Conservation (phyloP, 2,329 filamentous ascomycete species). For the Leptographium galeiforme region DNA sequence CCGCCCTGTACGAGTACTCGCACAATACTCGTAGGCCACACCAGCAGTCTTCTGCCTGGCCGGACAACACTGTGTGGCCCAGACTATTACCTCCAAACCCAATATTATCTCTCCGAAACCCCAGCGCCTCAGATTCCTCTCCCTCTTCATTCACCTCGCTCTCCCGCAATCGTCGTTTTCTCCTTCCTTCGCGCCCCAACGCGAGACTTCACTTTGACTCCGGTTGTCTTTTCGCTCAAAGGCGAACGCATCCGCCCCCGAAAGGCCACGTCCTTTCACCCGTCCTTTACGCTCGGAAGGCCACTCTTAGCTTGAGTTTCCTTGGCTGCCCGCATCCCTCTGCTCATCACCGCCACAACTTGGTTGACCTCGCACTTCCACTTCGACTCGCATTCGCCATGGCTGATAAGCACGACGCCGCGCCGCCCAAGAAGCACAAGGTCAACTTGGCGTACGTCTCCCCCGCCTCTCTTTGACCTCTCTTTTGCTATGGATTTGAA, state of each 20-base stretch:
- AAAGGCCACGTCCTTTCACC: background rate
- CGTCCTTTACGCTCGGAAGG: background rate
- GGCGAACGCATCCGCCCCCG: background rate
- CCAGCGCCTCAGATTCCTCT: background rate
- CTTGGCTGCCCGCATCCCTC: background rate
- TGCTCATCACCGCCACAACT: background rate
- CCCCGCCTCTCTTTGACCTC: background rate
- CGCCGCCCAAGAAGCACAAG: slow-evolving; percentile 42
- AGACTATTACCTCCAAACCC: background rate
- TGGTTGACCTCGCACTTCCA: background rate
- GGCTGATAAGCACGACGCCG: slow-evolving; percentile 40
- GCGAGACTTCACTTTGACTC: background rate
- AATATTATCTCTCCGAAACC: background rate
- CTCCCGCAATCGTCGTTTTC: background rate
- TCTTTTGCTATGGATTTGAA: background rate
- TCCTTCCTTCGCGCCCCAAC: background rate
- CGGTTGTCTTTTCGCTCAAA: background rate
- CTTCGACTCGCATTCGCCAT: slow-evolving; percentile 35
- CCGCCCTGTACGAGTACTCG: background rate
- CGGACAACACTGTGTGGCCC: background rate
- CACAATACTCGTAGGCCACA: slow-evolving; percentile 1
- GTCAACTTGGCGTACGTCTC: slow-evolving; percentile 61
- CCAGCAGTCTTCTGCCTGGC: background rate
- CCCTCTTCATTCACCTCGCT: background rate
- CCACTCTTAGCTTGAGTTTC: background rate